These are phyloP conservation scores for Penstemon davidsonii DNA, from an alignment of 257 asterid genomes.

Conservation along the genomic window DNA sequence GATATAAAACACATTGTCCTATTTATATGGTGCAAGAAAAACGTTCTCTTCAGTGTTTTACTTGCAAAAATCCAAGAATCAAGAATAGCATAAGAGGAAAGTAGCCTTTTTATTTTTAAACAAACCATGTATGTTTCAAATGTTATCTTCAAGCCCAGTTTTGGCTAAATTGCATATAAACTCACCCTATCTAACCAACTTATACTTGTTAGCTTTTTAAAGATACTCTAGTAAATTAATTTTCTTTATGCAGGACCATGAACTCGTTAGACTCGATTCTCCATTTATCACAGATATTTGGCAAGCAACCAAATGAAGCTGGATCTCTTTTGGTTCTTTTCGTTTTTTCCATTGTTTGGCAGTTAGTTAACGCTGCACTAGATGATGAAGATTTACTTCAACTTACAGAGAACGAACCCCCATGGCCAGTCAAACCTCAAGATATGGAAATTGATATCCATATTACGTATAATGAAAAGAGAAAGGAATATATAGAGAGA, in stretches of 20 bases:
- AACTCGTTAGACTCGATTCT: constrained; percentile 49
- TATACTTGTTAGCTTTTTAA: no score
- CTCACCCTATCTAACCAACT: no score
- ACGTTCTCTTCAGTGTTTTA: no score
- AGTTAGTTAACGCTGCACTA: constrained; percentile 72
- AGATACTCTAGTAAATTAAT: not conserved
- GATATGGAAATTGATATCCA: constrained; percentile 70
- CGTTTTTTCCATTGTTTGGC: constrained; percentile 72
- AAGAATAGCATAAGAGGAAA: no score
- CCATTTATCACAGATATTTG: constrained; percentile 52
- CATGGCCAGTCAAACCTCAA: constrained; percentile 65
- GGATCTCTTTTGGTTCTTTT: constrained; percentile 63
- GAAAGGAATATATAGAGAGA: constrained; percentile 49
- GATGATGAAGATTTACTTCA: constrained; percentile 90
- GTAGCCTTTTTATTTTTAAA: no score
- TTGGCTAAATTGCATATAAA: no score
- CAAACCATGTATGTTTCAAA: no score
- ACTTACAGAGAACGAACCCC: constrained; percentile 56
- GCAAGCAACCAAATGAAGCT: constrained; percentile 51
- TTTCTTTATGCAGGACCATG: constrained; percentile 64
- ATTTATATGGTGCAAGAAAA: no score
- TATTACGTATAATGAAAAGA: constrained; percentile 45
- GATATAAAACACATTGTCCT: no score
- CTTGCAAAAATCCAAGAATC: no score
- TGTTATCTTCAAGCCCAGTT: no score